These are phyloP conservation scores for Bacidia gigantensis DNA, from an alignment of 495 filamentous ascomycete species.

Conservation along the genomic window DNA sequence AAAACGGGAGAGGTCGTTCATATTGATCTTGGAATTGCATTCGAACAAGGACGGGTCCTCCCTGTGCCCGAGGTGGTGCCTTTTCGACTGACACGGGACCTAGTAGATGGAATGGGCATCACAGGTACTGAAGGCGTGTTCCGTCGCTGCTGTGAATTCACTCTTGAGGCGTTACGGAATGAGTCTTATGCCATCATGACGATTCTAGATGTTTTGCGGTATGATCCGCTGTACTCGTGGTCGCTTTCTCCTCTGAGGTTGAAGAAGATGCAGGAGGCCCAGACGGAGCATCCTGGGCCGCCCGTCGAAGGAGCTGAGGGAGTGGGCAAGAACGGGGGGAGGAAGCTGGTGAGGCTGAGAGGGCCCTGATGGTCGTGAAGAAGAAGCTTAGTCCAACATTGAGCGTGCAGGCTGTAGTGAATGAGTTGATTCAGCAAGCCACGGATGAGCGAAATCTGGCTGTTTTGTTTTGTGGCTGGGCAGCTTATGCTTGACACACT, in stretches of 20 bases:
- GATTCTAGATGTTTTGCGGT: constrained; percentile 86
- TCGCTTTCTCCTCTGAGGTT: constrained; percentile 80
- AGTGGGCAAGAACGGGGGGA: constrained; percentile 37
- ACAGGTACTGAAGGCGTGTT: constrained; percentile 93
- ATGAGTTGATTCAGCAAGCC: constrained; percentile 91
- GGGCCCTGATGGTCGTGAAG: constrained; percentile 79
- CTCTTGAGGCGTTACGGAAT: constrained; percentile 78
- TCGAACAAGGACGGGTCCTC: constrained; percentile 85
- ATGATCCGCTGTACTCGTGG: constrained; percentile 94
- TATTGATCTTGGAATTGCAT: constrained; percentile 91
- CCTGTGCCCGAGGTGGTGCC: constrained; percentile 91
- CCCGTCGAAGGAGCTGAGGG: constrained; percentile 17
- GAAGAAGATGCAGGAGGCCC: constrained; percentile 56
- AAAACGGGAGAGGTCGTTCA: constrained; percentile 88
- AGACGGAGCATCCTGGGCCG: constrained; percentile 33
- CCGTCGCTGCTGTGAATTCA: constrained; percentile 93
- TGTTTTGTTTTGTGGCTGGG: constrained; percentile 74
- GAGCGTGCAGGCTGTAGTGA: constrained; percentile 88
- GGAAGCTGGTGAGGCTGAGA: constrained; percentile 81
- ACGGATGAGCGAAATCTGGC: constrained; percentile 88
- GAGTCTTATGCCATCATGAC: constrained; percentile 95
- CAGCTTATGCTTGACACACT: constrained; percentile 48
- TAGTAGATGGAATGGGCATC: constrained; percentile 94
- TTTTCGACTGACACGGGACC: constrained; percentile 86
- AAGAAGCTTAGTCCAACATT: constrained; percentile 90